These are phyloP conservation scores for Trichoderma cornu-damae DNA, from an alignment of 2,329 filamentous ascomycete genomes.

Conservation along the genomic window DNA sequence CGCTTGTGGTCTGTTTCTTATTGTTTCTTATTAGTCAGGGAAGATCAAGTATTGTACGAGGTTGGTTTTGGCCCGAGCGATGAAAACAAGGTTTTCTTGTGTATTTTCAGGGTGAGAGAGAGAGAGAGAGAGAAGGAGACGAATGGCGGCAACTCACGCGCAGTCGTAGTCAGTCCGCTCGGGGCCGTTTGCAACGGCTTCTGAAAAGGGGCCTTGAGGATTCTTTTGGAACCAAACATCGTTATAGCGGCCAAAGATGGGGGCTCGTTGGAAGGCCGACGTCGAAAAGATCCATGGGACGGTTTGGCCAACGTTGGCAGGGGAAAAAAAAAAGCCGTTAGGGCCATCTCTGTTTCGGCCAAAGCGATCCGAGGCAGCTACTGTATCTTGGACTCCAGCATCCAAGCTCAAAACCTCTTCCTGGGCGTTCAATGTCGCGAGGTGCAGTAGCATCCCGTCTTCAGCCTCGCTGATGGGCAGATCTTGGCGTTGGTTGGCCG, in stretches of 20 bases:
- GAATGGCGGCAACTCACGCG: no score
- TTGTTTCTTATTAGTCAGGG: background rate
- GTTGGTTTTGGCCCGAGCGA: background rate
- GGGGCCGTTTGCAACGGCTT: background rate
- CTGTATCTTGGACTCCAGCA: slow-evolving; percentile 11
- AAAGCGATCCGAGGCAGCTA: slow-evolving; percentile 8
- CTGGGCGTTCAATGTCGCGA: slow-evolving; percentile 1
- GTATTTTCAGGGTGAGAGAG: background rate
- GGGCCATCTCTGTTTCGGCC: slow-evolving; percentile 10
- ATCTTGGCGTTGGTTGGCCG: slow-evolving; percentile 11
- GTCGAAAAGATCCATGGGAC: background rate
- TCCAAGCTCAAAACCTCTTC: slow-evolving; percentile 7
- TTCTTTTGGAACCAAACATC: background rate
- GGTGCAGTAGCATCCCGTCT: slow-evolving; percentile 17
- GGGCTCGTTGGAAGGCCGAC: background rate
- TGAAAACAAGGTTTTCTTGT: background rate
- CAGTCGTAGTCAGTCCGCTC: background rate
- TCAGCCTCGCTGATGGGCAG: slow-evolving; percentile 13
- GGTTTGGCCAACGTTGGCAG: background rate
- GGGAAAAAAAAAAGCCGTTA: background rate
- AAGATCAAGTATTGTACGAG: background rate
- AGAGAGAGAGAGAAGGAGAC: no score
- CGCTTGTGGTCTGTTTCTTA: background rate
- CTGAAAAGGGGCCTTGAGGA: background rate
- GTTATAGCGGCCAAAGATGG: background rate